These are phyloP conservation scores for Azolla pinnata DNA, from an alignment of 75 land plant species.

Conservation along the genomic window DNA sequence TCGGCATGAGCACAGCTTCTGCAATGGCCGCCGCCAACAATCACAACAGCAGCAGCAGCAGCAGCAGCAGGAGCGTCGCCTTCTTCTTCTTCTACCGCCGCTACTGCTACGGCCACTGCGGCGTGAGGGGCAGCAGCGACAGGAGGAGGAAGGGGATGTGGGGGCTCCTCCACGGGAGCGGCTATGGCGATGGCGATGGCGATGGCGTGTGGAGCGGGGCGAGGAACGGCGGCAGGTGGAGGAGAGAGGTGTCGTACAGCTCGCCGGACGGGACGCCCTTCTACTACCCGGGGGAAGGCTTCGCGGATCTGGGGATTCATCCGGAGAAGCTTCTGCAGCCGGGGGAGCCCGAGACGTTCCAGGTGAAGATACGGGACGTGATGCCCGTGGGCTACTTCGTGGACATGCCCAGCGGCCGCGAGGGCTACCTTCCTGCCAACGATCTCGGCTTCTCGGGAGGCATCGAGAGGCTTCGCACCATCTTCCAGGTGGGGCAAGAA, in stretches of 20 bases:
- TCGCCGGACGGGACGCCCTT: constrained; percentile 3
- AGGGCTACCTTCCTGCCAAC: constrained; percentile 8
- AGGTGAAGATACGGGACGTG: constrained; percentile 2
- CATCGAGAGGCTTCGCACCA: constrained; percentile 2
- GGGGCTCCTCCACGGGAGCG: no score
- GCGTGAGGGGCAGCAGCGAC: no score
- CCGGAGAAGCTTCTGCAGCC: constrained; percentile 6
- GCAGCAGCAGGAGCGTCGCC: no score
- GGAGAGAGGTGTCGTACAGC: neutral
- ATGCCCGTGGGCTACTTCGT: constrained; percentile 9
- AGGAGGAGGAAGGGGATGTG: no score
- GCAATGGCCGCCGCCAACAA: no score
- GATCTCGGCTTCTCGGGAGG: constrained; percentile 5
- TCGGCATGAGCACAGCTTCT: no score
- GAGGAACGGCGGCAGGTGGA: no score
- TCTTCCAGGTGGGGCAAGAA: constrained; percentile 7
- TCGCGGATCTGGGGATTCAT: constrained; percentile 3
- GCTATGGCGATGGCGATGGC: no score
- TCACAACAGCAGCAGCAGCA: no score
- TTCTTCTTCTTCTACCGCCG: no score
- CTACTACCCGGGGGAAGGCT: constrained; percentile 7
- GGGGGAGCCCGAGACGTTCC: constrained; percentile 2
- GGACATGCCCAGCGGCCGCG: constrained; percentile 5
- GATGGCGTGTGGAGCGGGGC: no score
- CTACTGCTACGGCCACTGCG: no score